Evolutionary conservation across 179 eudicot genomes (phyloP).

Genomic region (Silene coronaria): DNA sequence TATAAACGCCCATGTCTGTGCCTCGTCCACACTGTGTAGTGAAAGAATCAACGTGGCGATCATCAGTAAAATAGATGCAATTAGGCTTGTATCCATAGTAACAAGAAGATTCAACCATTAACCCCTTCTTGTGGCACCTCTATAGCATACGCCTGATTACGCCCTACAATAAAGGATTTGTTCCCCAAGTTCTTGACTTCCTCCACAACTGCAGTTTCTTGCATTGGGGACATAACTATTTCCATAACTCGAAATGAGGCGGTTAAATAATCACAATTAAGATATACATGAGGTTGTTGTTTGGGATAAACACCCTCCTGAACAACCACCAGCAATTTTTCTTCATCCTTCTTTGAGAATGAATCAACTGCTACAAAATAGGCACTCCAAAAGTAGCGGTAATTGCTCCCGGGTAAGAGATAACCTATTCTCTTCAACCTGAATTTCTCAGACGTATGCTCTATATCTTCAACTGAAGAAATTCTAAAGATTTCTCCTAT

Average conservation of each 20-base stretch:
- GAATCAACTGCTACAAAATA: background rate
- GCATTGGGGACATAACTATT: background rate
- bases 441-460: no score
- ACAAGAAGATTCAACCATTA: no score
- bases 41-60: background rate
- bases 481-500: no score
- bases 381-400: background rate
- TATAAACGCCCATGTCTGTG: background rate
- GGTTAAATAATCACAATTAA: background rate
- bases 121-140: background rate
- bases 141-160: background rate
- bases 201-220: background rate
- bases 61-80: background rate
- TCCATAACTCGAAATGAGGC: background rate
- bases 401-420: background rate
- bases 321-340: background rate
- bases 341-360: no score
- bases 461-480: no score
- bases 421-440: background rate
- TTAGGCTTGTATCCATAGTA: no score
- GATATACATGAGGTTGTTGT: no score
- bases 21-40: background rate
- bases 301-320: no score
- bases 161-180: background rate
- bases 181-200: constrained; percentile 3